Conservation (phyloP, 371 early-diverging fungal species). For the Gilbertella persicaria region DNA sequence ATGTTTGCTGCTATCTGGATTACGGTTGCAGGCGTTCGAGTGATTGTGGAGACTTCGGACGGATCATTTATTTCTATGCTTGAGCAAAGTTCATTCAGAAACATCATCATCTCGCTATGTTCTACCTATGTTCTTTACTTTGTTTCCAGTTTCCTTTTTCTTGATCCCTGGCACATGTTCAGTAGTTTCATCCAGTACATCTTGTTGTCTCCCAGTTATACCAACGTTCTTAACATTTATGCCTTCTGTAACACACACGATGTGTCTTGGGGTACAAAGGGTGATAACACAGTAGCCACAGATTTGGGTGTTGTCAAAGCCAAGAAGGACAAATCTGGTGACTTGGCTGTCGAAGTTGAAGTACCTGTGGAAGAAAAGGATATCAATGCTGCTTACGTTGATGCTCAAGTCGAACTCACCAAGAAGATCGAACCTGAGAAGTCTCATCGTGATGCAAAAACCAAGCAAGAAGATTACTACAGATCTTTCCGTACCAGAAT, state of each 20-base stretch:
- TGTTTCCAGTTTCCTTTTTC: conserved; percentile 61
- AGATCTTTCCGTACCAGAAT: conserved; percentile 86
- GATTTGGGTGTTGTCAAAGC: conserved; percentile 51
- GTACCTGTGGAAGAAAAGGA: conserved; percentile 79
- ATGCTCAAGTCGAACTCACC: conserved; percentile 58
- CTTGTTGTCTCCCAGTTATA: conserved; percentile 82
- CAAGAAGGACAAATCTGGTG: conserved; percentile 40
- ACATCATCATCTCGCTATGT: conserved; percentile 59
- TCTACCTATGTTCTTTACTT: conserved; percentile 72
- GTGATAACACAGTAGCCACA: conserved; percentile 41
- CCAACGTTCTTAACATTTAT: conserved; percentile 90
- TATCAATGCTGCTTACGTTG: conserved; percentile 77
- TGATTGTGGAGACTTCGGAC: conserved; percentile 23
- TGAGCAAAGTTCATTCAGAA: conserved; percentile 45
- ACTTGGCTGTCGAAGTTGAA: conserved; percentile 56
- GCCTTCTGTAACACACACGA: conserved; percentile 90
- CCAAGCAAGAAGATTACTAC: conserved; percentile 90
- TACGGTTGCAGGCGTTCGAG: conserved; percentile 43
- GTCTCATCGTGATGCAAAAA: conserved; percentile 71
- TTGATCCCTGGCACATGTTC: conserved; percentile 79
- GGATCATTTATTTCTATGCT: conserved; percentile 29
- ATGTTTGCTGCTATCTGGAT: conserved; percentile 60
- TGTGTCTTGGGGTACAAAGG: conserved; percentile 64
- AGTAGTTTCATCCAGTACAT: conserved; percentile 66
- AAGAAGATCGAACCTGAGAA: conserved; percentile 53